Base-by-base conservation (phyloP, 1,284 basidiomycete species). In the Austropuccinia psidii region DNA sequence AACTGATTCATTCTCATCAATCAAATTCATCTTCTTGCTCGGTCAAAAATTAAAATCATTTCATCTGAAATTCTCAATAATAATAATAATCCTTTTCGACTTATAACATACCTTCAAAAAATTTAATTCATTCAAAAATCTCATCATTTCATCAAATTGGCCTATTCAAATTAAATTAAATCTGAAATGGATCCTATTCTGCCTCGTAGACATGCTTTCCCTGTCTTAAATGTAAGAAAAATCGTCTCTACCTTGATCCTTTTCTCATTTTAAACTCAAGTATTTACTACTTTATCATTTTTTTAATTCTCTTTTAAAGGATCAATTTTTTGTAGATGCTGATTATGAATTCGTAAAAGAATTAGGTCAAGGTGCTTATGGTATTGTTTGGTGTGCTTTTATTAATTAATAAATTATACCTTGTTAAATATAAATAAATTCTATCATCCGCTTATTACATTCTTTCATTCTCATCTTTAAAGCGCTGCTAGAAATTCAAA, bases 271-370 rank as follows among this genome's bases (percentile, higher is more conserved):
- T 21, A 43, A 8, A 15, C 21, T 9, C 21, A 11, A 45, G 8
- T 24, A 24, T 24, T 21, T 21, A 52, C 9, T 21, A 47, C 17
- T 6, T 29, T 35, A 21, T 21, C 35, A 11, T 13, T 29, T 29
- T 24, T 1, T 47, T 27, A 35, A n/a, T 49, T 31, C 24, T 13
- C 15, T 65, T 60, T 17, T 6, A 21, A 31, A 69, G 66, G 66
- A 69, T 45, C 66, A 69, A 58, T 91, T 91, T 80, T 83, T 93
- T 75, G 91, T 97, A 78, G 93, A 96, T 80, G 85, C 89, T 39
- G 91, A 93, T 79, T 97, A 96, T 81, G 86, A 89, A 80, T 93
- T 91, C 80, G 90, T 93, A 81, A 97, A 96, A 83, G 93, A 95
- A 80, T 88, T 96, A 73, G 93, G 92, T 39, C 93, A 93, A 82